Conservation (phyloP, 495 filamentous ascomycete genomes). For the Polyplosphaeria fusca region DNA sequence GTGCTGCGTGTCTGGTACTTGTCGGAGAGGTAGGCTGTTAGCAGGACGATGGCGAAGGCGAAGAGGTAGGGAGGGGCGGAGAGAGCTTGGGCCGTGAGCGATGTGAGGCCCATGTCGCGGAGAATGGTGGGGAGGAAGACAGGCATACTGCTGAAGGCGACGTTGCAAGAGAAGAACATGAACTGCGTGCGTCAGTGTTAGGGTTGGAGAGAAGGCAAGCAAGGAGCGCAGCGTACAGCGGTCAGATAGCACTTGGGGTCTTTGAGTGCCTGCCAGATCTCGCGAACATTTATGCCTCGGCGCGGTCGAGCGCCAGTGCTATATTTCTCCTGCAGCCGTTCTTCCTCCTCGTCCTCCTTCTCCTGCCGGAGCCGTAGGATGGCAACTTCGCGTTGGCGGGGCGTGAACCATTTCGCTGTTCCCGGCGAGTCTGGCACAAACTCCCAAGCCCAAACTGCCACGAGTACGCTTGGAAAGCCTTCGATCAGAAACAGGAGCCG, state of each 20-base stretch:
- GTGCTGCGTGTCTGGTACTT: conserved; percentile 65
- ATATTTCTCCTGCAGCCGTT: conserved; percentile 36
- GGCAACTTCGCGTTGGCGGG: conserved; percentile 69
- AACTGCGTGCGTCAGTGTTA: conserved; percentile 43
- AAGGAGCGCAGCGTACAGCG: conserved; percentile 15
- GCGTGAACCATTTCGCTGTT: conserved; percentile 64
- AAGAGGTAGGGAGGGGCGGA: conserved; percentile 79
- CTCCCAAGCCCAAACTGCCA: conserved; percentile 64
- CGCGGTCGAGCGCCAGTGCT: conserved; percentile 43
- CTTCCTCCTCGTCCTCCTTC: conserved; percentile 56
- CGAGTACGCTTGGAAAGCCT: conserved; percentile 67
- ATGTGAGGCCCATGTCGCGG: conserved; percentile 71
- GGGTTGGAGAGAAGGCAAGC: not conserved
- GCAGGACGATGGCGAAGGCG: conserved; percentile 66
- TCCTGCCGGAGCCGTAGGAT: conserved; percentile 57
- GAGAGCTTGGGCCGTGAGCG: conserved; percentile 73
- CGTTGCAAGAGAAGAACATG: conserved; percentile 61
- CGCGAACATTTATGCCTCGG: conserved; percentile 58
- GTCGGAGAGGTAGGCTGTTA: conserved; percentile 71
- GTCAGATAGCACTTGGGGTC: conserved; percentile 34
- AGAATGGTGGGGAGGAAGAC: conserved; percentile 83
- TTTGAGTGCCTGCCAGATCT: conserved; percentile 38
- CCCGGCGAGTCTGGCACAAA: conserved; percentile 70
- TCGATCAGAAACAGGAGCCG: conserved; percentile 80
- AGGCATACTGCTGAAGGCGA: conserved; percentile 76